Conservation (phyloP, 2,329 filamentous ascomycete species). For the Microsporum canis region DNA sequence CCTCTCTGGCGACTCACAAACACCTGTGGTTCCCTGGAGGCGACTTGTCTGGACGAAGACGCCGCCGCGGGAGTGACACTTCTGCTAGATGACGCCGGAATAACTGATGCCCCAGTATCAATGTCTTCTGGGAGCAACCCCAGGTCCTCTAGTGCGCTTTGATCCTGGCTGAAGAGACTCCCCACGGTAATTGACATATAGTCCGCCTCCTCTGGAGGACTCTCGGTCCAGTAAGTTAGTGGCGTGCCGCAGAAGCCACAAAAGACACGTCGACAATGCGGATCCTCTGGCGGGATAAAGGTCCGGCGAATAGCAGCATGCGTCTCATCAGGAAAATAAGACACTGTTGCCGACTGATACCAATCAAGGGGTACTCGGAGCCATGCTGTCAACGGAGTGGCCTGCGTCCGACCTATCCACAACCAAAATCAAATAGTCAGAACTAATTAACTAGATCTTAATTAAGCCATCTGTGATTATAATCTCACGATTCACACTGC, state of each 20-base stretch:
- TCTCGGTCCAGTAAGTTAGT: slow-evolving; percentile 71
- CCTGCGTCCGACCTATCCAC: slow-evolving; percentile 49
- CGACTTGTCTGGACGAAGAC: slow-evolving; percentile 12
- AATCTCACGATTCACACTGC: slow-evolving; percentile 58
- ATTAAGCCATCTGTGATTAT: neutral
- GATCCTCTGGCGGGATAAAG: slow-evolving; percentile 51
- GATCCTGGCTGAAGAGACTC: slow-evolving; percentile 58
- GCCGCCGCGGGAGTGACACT: neutral
- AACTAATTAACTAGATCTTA: neutral
- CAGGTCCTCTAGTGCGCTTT: slow-evolving; percentile 61
- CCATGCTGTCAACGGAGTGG: slow-evolving; percentile 65
- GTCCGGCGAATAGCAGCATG: slow-evolving; percentile 53
- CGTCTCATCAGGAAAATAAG: slow-evolving; percentile 69
- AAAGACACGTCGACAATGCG: slow-evolving; percentile 60
- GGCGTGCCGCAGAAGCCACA: slow-evolving; percentile 88
- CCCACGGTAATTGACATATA: slow-evolving; percentile 75
- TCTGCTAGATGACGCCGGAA: neutral
- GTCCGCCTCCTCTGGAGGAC: slow-evolving; percentile 57
- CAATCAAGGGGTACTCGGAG: slow-evolving; percentile 70
- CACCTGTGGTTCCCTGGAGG: slow-evolving; percentile 16
- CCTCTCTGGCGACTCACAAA: slow-evolving; percentile 30
- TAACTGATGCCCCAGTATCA: slow-evolving; percentile 12
- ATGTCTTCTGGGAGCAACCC: slow-evolving; percentile 52
- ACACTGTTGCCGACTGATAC: slow-evolving; percentile 65
- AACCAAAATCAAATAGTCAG: neutral